Evolutionary conservation across 2,329 filamentous ascomycete species (phyloP), one percentile per base, ranked within the genome.

Genomic region (Aurifilum marmelostoma): DNA sequence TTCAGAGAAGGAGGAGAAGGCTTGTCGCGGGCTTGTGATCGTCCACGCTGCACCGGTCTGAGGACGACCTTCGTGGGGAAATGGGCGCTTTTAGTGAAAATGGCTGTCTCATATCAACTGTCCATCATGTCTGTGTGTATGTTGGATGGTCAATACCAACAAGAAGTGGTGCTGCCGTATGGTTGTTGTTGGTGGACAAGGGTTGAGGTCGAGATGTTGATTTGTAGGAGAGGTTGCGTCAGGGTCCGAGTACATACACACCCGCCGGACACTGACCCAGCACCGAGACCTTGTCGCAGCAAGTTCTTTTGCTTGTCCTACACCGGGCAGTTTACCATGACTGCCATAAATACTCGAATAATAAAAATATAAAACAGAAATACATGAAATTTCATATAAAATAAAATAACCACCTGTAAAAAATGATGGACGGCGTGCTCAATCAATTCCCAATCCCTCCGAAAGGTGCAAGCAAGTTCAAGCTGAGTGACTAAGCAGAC

Each of bases 81-180:
- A 4, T 43, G 41, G 24, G 24, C 12, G 47, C 47, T 24, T 52
- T 16, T 54, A 4, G 43, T n/a, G 8, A 8, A 18, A 54, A 24
- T 56, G 21, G 34, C 32, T 54, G 29, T 8, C 34, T 43, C 43
- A 52, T 5, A 4, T 27, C 73, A 68, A 67, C 56, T 63, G 43
- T 62, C 65, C 67, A 69, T 71, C 41, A 54, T 70, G 54, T 29
- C n/a, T 16, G 32, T 39, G 34, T 21, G 18, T 39, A 32, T 21
- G 52, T 27, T 18, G 14, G 52, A 29, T 0, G 52, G 12, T 32
- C 2, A 27, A n/a, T 52, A 29, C 9, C 47, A 37, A 18, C 61
- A n/a, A 24, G 16, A n/a, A 16, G 24, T 52, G 62, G 14, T 60
- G 24, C 32, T 58, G 27, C 18, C 37, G 58, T 66, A n/a, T 11